These are phyloP conservation scores for Pichia eremophila DNA, from an alignment of 805 yeast genomes.

Conservation along the genomic window DNA sequence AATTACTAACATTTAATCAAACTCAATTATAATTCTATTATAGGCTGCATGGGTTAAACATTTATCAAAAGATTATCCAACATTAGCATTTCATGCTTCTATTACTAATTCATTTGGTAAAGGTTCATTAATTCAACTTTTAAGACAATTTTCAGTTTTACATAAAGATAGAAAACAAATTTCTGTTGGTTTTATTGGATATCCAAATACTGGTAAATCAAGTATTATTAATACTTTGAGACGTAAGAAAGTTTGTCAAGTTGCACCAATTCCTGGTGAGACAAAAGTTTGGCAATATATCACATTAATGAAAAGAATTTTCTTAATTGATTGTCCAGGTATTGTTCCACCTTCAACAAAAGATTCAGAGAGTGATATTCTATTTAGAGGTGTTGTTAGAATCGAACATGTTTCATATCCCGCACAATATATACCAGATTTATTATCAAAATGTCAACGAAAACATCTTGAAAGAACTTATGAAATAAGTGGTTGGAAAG, in stretches of 20 bases:
- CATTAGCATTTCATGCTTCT: conserved; percentile 96
- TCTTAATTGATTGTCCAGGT: conserved; percentile 97
- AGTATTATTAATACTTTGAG: conserved; percentile 90
- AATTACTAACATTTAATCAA: conserved; percentile 25
- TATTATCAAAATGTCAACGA: conserved; percentile 74
- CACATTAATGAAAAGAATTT: conserved; percentile 91
- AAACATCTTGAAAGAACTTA: conserved; percentile 93
- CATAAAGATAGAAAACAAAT: conserved; percentile 93
- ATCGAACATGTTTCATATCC: conserved; percentile 96
- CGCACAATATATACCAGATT: conserved; percentile 87
- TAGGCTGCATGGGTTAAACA: conserved; percentile 99
- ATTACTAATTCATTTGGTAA: conserved; percentile 96
- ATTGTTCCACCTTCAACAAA: conserved; percentile 92
- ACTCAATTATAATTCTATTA: conserved; percentile 6
- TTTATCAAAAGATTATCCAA: conserved; percentile 83
- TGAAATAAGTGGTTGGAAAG: conserved; percentile 85
- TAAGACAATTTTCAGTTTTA: conserved; percentile 85
- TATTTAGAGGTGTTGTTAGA: conserved; percentile 95
- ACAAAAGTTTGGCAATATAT: conserved; percentile 99
- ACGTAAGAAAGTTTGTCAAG: conserved; percentile 90
- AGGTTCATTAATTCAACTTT: conserved; percentile 86
- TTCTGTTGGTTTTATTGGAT: conserved; percentile 94
- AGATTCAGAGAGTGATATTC: conserved; percentile 84
- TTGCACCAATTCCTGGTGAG: conserved; percentile 98
- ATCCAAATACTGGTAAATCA: conserved; percentile 97